Conservation (phyloP, 345 rosid species). For the Anastatica hierochuntica region DNA sequence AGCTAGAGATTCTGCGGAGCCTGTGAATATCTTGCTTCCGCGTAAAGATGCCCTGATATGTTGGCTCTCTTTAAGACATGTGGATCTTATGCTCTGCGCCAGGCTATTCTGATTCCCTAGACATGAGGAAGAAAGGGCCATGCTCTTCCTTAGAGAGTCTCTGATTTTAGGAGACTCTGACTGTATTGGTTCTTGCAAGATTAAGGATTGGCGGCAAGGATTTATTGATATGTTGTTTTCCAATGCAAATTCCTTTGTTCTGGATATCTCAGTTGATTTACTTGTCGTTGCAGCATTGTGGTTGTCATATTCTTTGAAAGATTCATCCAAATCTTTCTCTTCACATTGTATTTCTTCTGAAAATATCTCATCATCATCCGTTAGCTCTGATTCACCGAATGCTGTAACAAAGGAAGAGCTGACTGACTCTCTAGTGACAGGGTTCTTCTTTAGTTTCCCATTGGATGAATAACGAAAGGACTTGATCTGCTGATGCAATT, state of each 20-base stretch:
- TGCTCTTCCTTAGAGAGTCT: slow-evolving; percentile 55
- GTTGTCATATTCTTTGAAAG: slow-evolving; percentile 22
- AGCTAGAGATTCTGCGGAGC: slow-evolving; percentile 75
- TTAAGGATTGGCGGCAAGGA: slow-evolving; percentile 40
- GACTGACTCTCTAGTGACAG: slow-evolving; percentile 39
- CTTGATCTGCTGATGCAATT: slow-evolving; percentile 56
- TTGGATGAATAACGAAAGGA: slow-evolving; percentile 44
- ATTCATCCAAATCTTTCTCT: slow-evolving; percentile 31
- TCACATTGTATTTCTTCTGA: slow-evolving; percentile 42
- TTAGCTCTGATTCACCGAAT: slow-evolving; percentile 48
- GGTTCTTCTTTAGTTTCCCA: slow-evolving; percentile 32
- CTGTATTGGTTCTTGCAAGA: slow-evolving; percentile 65
- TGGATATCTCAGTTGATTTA: slow-evolving; percentile 20
- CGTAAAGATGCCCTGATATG: slow-evolving; percentile 59
- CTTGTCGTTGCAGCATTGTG: slow-evolving; percentile 25
- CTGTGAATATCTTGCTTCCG: slow-evolving; percentile 58
- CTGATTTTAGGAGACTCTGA: slow-evolving; percentile 89
- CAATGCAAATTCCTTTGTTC: slow-evolving; percentile 26
- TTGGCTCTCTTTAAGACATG: slow-evolving; percentile 41
- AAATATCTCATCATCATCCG: slow-evolving; percentile 54
- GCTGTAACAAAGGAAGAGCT: slow-evolving; percentile 53
- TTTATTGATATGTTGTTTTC: slow-evolving; percentile 50
- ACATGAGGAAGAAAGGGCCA: slow-evolving; percentile 39
- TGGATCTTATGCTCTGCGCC: slow-evolving; percentile 29
- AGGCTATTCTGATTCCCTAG: slow-evolving; percentile 41